Base-by-base conservation (phyloP, 345 rosid species). In the Acer yangbiense region DNA sequence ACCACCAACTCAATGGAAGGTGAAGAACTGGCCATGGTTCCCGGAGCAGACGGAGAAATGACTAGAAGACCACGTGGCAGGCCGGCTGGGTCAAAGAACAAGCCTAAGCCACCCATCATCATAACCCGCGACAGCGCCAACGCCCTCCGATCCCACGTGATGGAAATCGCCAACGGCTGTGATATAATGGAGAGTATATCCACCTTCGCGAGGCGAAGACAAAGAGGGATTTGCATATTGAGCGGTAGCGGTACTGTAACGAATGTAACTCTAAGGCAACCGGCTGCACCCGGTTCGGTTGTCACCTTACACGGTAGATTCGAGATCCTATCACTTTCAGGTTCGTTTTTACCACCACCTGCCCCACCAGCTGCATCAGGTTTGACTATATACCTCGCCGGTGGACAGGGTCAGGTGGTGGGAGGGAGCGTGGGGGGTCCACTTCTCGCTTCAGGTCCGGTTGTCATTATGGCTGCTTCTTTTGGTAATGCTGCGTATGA, bases 401-500 rank as follows among this genome's bases (percentile, higher is more conserved):
- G 98, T n/a, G 98, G 98, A 35, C 98, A 95, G 82, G 98, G 98
- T 4, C 98, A 93, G 35, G 98, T 95, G 16, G 91, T 95, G 6
- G 98, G 98, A n/a, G 98, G 98, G 16, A 88, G 90, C 52, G 95
- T 89, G 48, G 98, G 85, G 12, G 95, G 98, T 5, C 92, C 92
- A 43, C 93, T 95, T 2, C 39, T 88, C 62, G 95, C 98, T 4
- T 90, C 92, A 0, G 98, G 98, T 9, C 98, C 98, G 55, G 94
- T 93, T 57, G 94, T 95, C 73, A 82, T 95, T 69, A 93, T 95
- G 97, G 98, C 98, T 1, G 98, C 98, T 76, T 95, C 98, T 20
- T 95, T 95, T 67, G 94, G 98, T 18, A 93, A 95, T 90, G 98
- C 98, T n/a, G 94, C 98, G n/a, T 95, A 93, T 68, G 93, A 91